Base-by-base conservation (phyloP, 805 yeast species). In the Candida yuanshanica region DNA sequence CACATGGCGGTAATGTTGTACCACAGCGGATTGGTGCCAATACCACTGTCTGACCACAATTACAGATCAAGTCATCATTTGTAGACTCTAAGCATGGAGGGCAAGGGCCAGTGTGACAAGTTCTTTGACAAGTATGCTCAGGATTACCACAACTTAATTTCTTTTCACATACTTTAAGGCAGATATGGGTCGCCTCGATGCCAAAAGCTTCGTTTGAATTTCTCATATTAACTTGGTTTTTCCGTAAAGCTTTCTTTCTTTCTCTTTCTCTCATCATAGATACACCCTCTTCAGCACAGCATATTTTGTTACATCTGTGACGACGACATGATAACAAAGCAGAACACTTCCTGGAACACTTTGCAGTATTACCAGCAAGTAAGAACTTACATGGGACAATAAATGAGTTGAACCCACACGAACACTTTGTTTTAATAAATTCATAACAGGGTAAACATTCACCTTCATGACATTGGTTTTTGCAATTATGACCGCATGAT, bases 11-110 rank as follows among this genome's bases (percentile, higher is more conserved):
- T 25, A 84, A 56, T 35, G 62, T 68, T 0, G 86, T 76, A 12
- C 95, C 95, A 64, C 96, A 87, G 48, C 95, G 66, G 9, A 86
- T 87, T 0, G 96, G 96, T 0, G 95, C 95, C 17, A 70, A 72
- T 6, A 87, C 69, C 4, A 83, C 72, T 0, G 95, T 87, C 47
- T 72, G 69, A 3, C 95, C 95, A 66, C 96, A 87, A 37, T 81
- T 73, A 55, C 96, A 87, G 3, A 78, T 74, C 50, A 84, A 64
- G 56, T 87, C 95, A 16, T 84, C 87, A 32, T 80, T 75, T n/a
- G 83, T 73, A 5, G 91, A 81, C 53, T 86, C 95, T 37, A 84
- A 58, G 58, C 96, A 87, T 11, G 89, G 83, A 4, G 79, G 75
- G 62, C 95, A 87, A 3, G 83, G 74, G 0, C 96, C 96, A 12